Conservation (phyloP, 352 stramenopile species). For the Globisporangium ultimum region DNA sequence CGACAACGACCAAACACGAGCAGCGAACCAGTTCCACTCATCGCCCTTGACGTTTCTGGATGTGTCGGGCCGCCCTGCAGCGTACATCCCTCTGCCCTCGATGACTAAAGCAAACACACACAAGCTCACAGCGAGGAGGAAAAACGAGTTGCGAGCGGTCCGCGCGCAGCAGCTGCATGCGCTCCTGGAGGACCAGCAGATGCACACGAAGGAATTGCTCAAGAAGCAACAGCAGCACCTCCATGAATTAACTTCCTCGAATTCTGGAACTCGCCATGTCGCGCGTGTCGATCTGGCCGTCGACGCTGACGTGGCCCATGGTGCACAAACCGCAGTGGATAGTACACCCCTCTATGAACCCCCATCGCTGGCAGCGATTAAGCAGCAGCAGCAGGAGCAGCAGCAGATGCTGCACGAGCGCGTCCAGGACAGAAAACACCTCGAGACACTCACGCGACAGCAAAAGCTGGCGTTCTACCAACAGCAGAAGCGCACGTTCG, state of each 20-base stretch:
- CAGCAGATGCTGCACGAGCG: conserved; percentile 10
- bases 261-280: background rate
- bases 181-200: conserved; percentile 27
- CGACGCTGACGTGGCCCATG: background rate
- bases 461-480: conserved; percentile 16
- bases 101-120: conserved; percentile 16
- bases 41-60: conserved; percentile 15
- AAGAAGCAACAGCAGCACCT: conserved; percentile 2
- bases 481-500: conserved; percentile 19
- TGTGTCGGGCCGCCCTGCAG: conserved; percentile 18
- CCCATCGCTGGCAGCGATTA: background rate
- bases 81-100: conserved; percentile 23
- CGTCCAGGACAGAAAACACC: conserved; percentile 13
- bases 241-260: background rate
- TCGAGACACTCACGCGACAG: conserved; percentile 12
- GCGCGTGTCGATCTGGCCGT: background rate
- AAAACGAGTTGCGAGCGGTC: conserved; percentile 7
- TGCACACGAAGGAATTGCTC: conserved; percentile 21
- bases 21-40: background rate
- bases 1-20: conserved; percentile 1
- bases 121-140: conserved; percentile 16
- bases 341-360: background rate
- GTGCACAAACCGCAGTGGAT: background rate
- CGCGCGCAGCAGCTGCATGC: conserved; percentile 22
- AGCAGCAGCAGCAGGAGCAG: conserved; percentile 5